Evolutionary conservation across 352 stramenopile species (phyloP), one percentile per base, ranked within the genome.

Genomic region (Phytophthora constricta): DNA sequence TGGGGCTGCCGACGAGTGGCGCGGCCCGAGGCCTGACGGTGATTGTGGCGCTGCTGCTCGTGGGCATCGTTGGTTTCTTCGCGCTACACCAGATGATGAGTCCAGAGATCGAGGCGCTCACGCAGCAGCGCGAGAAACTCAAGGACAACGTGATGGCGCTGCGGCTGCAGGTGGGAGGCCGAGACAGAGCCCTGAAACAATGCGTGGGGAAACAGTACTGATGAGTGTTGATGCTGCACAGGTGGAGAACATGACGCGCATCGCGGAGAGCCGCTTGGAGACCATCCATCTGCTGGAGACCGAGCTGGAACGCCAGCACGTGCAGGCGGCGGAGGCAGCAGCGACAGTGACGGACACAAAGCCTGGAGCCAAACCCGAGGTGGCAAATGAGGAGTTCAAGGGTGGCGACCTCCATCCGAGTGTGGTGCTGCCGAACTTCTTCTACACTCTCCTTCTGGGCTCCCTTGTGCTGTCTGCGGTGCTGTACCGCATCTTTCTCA

Each of bases 21-120:
- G 65, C 64, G 27, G 62, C 64, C 62, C 76, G 77, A 25, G 78
- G 74, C 23, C 59, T 91, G 26, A 82, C 63, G 27, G 57, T 90
- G 3, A 87, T 81, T 42, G 20, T 83, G 41, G 77, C 67, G 26
- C 79, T 90, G 76, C 68, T 92, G 41, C 61, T 90, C 41, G 65
- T 87, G 55, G 83, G 83, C 37, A 69, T 70, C 39, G 82, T 89
- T 42, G 84, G 82, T 23, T 90, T 82, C 25, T 84, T 93, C 51
- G 84, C 84, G 27, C 76, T 93, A 31, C 84, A 85, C 23, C 84
- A 93, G 63, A 83, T 91, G 73, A 83, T 91, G 69, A 90, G 80
- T 60, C 84, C 84, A 9, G 79, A 93, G 70, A 90, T 90, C 50
- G 82, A 91, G 52, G 78, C 80, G 58, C 77, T 91, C 17, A 66